Evolutionary conservation across 768 basidiomycete species (phyloP).

Genomic region (Kwoniella europaea): DNA sequence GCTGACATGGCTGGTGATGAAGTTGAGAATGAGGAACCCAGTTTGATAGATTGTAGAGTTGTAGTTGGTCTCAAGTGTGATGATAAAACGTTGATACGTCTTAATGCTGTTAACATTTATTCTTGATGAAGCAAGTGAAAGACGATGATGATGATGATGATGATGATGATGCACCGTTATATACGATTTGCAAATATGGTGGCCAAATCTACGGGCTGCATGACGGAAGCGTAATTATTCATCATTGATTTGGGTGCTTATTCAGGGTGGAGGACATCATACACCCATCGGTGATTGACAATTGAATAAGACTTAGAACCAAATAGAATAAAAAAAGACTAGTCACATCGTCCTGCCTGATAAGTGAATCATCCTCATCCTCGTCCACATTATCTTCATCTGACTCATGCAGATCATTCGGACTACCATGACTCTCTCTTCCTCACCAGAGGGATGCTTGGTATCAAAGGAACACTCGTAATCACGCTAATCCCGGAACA

Average conservation of each 20-base stretch:
- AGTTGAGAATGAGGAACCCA: constrained; percentile 50
- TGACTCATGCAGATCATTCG: constrained; percentile 1
- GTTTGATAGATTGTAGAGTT: constrained; percentile 33
- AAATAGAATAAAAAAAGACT: too few relatives aligned
- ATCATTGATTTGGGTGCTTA: constrained; percentile 1
- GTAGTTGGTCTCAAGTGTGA: constrained; percentile 17
- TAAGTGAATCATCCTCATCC: too few relatives aligned
- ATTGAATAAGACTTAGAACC: too few relatives aligned
- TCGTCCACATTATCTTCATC: neutral
- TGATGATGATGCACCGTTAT: constrained; percentile 1
- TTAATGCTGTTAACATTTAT: constrained; percentile 30
- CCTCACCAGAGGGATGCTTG: neutral
- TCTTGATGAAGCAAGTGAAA: neutral
- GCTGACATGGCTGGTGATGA: constrained; percentile 42
- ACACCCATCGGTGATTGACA: too few relatives aligned
- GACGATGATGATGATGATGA: neutral
- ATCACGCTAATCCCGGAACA: neutral
- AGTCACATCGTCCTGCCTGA: too few relatives aligned
- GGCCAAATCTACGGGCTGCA: neutral
- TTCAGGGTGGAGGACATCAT: neutral
- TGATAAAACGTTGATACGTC: constrained; percentile 27
- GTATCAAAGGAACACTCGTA: neutral
- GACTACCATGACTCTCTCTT: neutral
- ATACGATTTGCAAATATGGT: neutral
- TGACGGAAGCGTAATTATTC: constrained; percentile 4